Evolutionary conservation across 2,329 filamentous ascomycete species (phyloP), one percentile per base, ranked within the genome.

Genomic region (Botrytis hyacinthi): DNA sequence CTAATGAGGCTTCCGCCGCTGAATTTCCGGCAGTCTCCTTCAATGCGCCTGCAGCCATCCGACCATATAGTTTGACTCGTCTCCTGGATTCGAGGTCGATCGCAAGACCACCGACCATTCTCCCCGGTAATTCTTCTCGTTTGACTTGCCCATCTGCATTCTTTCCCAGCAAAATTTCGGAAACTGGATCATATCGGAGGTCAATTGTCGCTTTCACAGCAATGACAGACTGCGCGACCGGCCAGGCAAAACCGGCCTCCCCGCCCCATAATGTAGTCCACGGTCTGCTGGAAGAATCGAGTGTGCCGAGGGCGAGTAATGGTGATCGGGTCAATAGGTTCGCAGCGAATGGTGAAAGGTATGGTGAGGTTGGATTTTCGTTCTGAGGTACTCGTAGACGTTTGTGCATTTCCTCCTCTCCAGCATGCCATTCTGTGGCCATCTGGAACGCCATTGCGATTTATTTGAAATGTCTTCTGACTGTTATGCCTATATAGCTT

Each of bases 191-290:
- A 77, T 88, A 82, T 22, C 78, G 80, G 44, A 83, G 83, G 76
- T 92, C 90, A 1, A 93, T 89, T 0, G 85, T 80, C 6, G 87
- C 87, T 60, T 87, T 85, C 1, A 94, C 84, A 1, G 88, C 92
- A 1, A 96, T 83, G 14, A 93, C 85, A 4, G 84, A 86, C 44
- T 87, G 84, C 1, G 88, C 89, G 0, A 94, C 82, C 0, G 88
- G 86, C 63, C 86, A 84, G 0, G 89, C 87, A 76, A 95, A 92
- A 0, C 92, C 92, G 0, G 86, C 82, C 73, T 90, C 84, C 26
- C 93, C 93, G n/a, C 92, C 92, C 88, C 91, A 92, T 18, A 96
- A 76, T 0, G 91, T 91, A 20, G 91, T 92, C 93, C 93, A 96
- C 2, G 92, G 93, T 37, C 88, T 84, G 3, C 86, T 86, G 26